Evolutionary conservation across 306 rosid genomes (phyloP).

Genomic region (Purshia tridentata): DNA sequence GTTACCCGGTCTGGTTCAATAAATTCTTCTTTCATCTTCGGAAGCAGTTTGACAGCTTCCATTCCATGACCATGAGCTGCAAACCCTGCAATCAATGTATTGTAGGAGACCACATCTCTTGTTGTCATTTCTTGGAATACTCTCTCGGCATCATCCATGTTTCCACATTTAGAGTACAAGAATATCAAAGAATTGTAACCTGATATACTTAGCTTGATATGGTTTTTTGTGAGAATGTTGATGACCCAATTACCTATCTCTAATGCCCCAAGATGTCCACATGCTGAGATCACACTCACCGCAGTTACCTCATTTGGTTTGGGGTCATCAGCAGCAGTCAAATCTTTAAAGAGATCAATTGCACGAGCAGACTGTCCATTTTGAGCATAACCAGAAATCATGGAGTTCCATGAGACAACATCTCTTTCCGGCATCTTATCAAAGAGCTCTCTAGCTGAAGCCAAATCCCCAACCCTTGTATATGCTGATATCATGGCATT

Average conservation of each 20-base stretch:
- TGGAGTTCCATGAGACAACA: constrained; percentile 65
- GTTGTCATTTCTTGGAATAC: constrained; percentile 50
- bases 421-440: constrained; percentile 57
- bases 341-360: constrained; percentile 54
- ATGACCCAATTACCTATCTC: constrained; percentile 61
- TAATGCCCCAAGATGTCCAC: constrained; percentile 69
- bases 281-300: constrained; percentile 66
- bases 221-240: constrained; percentile 36
- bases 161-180: constrained; percentile 71
- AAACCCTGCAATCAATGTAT: constrained; percentile 60
- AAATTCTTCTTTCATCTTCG: constrained; percentile 53
- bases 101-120: constrained; percentile 62
- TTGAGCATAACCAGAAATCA: constrained; percentile 67
- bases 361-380: constrained; percentile 57
- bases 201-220: constrained; percentile 44
- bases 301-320: constrained; percentile 69
- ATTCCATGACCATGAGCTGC: constrained; percentile 63
- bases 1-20: constrained; percentile 58
- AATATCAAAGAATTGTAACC: constrained; percentile 60
- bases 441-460: constrained; percentile 50
- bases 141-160: constrained; percentile 44
- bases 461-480: constrained; percentile 52
- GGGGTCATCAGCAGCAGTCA: constrained; percentile 32
- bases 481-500: constrained; percentile 69
- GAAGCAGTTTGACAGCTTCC: constrained; percentile 48